These are phyloP conservation scores for Rosa chinensis DNA, from an alignment of 306 rosid species.

Conservation along the genomic window DNA sequence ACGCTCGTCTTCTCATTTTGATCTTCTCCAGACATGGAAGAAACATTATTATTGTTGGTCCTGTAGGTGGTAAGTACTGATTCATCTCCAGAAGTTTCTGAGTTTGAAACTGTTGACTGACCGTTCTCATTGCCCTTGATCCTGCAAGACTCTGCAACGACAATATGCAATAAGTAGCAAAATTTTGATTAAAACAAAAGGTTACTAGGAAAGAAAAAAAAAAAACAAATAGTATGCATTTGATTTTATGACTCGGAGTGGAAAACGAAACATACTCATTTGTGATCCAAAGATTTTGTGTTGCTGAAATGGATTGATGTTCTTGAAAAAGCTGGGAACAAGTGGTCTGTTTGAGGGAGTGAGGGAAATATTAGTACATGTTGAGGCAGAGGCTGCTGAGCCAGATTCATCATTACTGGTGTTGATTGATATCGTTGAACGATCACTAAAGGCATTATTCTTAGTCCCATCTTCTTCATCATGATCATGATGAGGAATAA, in stretches of 20 bases:
- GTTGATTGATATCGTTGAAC: conserved; percentile 51
- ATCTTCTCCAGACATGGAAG: conserved; percentile 44
- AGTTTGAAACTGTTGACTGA: conserved; percentile 62
- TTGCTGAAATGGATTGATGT: conserved; percentile 19
- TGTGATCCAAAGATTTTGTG: conserved; percentile 29
- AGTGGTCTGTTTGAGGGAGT: conserved; percentile 39
- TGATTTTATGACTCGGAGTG: background rate
- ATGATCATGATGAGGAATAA: conserved; percentile 4
- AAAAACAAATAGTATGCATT: background rate
- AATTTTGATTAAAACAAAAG: background rate
- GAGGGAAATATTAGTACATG: conserved; percentile 64
- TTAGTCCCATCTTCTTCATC: conserved; percentile 18
- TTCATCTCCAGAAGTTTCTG: conserved; percentile 68
- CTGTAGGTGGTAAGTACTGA: conserved; percentile 61
- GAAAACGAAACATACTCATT: conserved; percentile 33
- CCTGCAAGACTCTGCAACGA: conserved; percentile 42
- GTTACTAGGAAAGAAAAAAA: background rate
- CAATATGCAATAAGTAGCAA: background rate
- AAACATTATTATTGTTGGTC: conserved; percentile 29
- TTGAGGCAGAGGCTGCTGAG: conserved; percentile 37
- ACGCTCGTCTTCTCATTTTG: conserved; percentile 26
- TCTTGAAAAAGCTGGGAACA: conserved; percentile 17
- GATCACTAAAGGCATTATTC: conserved; percentile 39
- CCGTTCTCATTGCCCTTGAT: conserved; percentile 24
- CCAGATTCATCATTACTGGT: conserved; percentile 46